Evolutionary conservation across 371 early-diverging fungal genomes (phyloP).

Genomic region (Capniomyces stellatus): DNA sequence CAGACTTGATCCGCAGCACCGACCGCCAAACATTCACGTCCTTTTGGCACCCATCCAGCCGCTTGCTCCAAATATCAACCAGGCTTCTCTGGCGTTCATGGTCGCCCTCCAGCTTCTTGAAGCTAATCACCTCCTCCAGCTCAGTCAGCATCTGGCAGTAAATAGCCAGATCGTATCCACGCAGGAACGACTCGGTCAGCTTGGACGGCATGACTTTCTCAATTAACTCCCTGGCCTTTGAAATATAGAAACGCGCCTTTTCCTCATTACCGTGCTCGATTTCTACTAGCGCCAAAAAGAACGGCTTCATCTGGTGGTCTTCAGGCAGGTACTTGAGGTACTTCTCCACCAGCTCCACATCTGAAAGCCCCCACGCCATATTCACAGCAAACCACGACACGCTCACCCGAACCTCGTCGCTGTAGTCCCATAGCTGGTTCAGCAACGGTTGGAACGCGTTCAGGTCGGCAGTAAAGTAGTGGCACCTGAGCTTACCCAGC

Average conservation of each 20-base stretch:
- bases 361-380: slow-evolving; percentile 87
- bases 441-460: slow-evolving; percentile 63
- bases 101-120: slow-evolving; percentile 66
- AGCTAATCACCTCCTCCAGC: slow-evolving; percentile 86
- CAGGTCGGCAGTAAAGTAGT: slow-evolving; percentile 89
- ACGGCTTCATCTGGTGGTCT: slow-evolving; percentile 47
- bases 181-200: slow-evolving; percentile 82
- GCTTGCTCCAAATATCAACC: slow-evolving; percentile 73
- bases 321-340: slow-evolving; percentile 66
- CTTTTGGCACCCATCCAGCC: slow-evolving; percentile 74
- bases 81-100: slow-evolving; percentile 61
- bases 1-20: slow-evolving; percentile 68
- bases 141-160: slow-evolving; percentile 94
- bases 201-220: slow-evolving; percentile 45
- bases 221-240: slow-evolving; percentile 66
- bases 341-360: slow-evolving; percentile 82
- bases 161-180: slow-evolving; percentile 75
- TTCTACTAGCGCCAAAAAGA: slow-evolving; percentile 73
- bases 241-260: slow-evolving; percentile 58
- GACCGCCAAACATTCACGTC: slow-evolving; percentile 94
- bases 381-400: slow-evolving; percentile 71
- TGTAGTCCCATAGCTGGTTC: slow-evolving; percentile 60
- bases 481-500: slow-evolving; percentile 79
- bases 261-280: slow-evolving; percentile 64
- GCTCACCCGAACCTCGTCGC: slow-evolving; percentile 21